phyloP scores from a whole-genome alignment of 2,329 filamentous ascomycete species.

The Lecanoromycetidae sp. region DNA sequence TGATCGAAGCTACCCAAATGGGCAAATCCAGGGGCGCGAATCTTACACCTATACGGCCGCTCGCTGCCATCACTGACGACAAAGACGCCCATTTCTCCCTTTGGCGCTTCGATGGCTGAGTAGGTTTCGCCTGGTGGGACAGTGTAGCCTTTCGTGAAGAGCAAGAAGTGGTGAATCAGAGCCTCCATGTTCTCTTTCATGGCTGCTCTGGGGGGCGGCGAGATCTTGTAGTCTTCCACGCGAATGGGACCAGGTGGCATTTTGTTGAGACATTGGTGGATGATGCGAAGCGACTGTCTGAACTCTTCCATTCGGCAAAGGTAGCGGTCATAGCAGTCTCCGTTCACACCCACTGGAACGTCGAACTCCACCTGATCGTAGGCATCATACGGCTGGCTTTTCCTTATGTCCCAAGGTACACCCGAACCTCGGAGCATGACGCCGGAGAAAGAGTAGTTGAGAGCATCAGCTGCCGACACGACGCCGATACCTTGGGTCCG shows the following conservation, averaged over 20 bases:
- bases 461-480: constrained; percentile 79
- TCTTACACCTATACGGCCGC: constrained; percentile 94
- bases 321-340: constrained; percentile 98
- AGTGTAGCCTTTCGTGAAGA: constrained; percentile 96
- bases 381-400: constrained; percentile 92
- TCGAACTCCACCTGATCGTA: constrained; percentile 98
- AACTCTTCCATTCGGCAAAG: constrained; percentile 99
- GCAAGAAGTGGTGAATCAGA: constrained; percentile 95
- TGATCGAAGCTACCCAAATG: constrained; percentile 93
- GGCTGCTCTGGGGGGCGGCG: constrained; percentile 83
- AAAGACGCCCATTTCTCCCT: constrained; percentile 98
- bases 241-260: constrained; percentile 92
- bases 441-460: constrained; percentile 93
- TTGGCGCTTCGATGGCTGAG: constrained; percentile 95
- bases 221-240: constrained; percentile 97
- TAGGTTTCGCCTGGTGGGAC: constrained; percentile 98
- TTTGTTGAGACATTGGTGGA: constrained; percentile 97
- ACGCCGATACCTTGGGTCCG: constrained; percentile 85
- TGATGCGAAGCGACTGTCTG: constrained; percentile 93
- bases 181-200: constrained; percentile 99
- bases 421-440: constrained; percentile 97
- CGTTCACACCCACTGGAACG: constrained; percentile 88
- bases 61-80: constrained; percentile 93
- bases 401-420: constrained; percentile 91
- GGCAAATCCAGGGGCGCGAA: constrained; percentile 90